Base-by-base conservation (phyloP, 129 eudicot genomes). In the Logfia minima region DNA sequence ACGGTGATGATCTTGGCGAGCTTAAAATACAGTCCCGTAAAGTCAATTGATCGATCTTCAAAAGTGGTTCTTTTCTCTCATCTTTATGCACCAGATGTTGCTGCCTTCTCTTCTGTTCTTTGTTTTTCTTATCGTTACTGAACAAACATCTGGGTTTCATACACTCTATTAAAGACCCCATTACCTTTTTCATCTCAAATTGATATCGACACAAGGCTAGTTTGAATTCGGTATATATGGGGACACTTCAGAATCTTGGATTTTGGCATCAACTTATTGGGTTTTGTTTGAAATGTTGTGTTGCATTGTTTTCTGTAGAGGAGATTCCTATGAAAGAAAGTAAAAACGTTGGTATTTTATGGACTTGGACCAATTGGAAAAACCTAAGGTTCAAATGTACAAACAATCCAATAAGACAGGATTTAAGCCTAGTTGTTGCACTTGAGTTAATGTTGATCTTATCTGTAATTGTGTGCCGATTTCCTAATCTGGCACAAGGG, bases 131-230 rank as follows among this genome's bases (percentile, higher is more conserved):
- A 22, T 4, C 24, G 32, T 68, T 31, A 75, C 79, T 34, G 48
- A 34, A 13, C 26, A 85, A 52, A 70, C 91, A 87, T 63, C 75
- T 70, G 8, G 80, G 80, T 72, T 69, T 84, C 71, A 84, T 16
- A 45, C 48, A 65, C 31, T 68, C 62, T 6, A 65, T 31, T 3
- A 65, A 0, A 19, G 64, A 64, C 29, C 51, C 79, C 79, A 75
- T 75, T 16, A 28, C 67, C 43, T 14, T 65, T 66, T 56, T 19
- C 22, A 75, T n/a, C 37, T 75, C 62, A 24, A 75, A 39, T 32
- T n/a, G 52, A 75, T 59, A 45, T 63, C 4, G 18, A 32, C 64
- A 24, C 17, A 28, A 18, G 41, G 52, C 22, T 71, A 51, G 61
- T 72, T 72, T 72, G 67, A 78, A 72, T 64, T 22, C 4, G 43